Conservation (phyloP, 805 yeast genomes). For the Saccharomycodes ludwigii region DNA sequence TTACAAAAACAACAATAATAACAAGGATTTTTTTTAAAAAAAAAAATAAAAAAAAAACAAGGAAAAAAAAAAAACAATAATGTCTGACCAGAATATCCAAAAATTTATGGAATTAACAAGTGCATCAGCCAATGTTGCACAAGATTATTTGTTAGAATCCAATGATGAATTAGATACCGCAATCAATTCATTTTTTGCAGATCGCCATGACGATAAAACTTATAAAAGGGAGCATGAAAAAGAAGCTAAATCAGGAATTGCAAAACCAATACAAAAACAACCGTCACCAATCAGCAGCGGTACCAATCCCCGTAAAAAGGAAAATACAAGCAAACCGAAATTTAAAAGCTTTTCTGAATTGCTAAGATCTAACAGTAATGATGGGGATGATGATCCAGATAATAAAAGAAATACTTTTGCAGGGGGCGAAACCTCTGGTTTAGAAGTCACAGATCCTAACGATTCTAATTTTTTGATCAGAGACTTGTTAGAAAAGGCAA, state of each 20-base stretch:
- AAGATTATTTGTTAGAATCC: slow-evolving; percentile 23
- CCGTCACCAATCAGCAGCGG: slow-evolving; percentile 3
- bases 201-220: slow-evolving; percentile 7
- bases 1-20: too few relatives aligned
- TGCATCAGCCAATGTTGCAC: slow-evolving; percentile 27
- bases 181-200: slow-evolving; percentile 18
- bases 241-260: neutral
- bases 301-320: slow-evolving; percentile 1
- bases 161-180: slow-evolving; percentile 19
- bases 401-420: slow-evolving; percentile 54
- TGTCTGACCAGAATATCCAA: slow-evolving; percentile 18
- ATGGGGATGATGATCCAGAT: slow-evolving; percentile 37
- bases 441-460: slow-evolving; percentile 69
- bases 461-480: slow-evolving; percentile 34
- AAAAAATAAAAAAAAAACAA: too few relatives aligned
- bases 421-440: slow-evolving; percentile 59
- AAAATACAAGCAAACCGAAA: slow-evolving; percentile 12
- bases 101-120: slow-evolving; percentile 28
- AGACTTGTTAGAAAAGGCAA: slow-evolving; percentile 56
- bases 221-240: slow-evolving; percentile 3
- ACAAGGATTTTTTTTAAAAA: too few relatives aligned
- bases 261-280: neutral
- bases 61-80: too few relatives aligned
- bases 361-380: slow-evolving; percentile 24
- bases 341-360: slow-evolving; percentile 30